Percentiles rank a stretch among this genome's conserved stretches.
Evolutionary conservation across 108 stramenopile species (phyloP).

Genomic region (Skeletonema grethae): DNA sequence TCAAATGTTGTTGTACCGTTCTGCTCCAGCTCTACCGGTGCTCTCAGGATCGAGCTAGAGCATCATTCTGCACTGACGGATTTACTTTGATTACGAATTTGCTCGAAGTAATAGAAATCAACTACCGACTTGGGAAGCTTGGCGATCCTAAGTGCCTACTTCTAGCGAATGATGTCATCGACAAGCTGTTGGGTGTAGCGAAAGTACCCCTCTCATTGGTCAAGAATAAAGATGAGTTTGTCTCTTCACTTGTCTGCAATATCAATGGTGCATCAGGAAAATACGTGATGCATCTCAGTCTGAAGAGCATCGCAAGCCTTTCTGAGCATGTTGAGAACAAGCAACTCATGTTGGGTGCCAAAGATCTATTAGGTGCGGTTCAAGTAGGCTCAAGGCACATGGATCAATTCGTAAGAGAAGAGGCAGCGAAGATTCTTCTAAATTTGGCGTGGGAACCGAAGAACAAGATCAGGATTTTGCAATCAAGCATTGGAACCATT

Average conservation of each 20-base stretch:
- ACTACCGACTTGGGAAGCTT: conserved; percentile 36
- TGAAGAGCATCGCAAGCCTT: conserved; percentile 33
- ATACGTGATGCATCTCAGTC: conserved; percentile 33
- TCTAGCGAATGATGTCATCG: conserved; percentile 24
- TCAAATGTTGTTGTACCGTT: conserved; percentile 16
- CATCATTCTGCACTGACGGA: conserved; percentile 37
- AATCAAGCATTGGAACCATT: conserved; percentile 17
- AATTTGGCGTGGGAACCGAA: conserved; percentile 35
- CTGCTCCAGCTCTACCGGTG: conserved; percentile 34
- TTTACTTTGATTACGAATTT: conserved; percentile 27
- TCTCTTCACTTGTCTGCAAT: conserved; percentile 28
- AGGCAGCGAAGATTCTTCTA: conserved; percentile 33
- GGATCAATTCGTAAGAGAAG: conserved; percentile 26
- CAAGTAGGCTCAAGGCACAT: conserved; percentile 40
- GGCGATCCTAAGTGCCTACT: conserved; percentile 34
- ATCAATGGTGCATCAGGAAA: conserved; percentile 30
- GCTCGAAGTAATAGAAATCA: conserved; percentile 39
- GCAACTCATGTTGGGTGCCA: conserved; percentile 17
- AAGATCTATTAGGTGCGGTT: conserved; percentile 22
- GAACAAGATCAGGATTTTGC: conserved; percentile 32
- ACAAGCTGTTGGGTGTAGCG: conserved; percentile 14
- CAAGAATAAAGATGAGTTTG: conserved; percentile 17
- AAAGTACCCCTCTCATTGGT: conserved; percentile 28
- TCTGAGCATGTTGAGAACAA: conserved; percentile 44
- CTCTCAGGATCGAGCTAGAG: conserved; percentile 25